phyloP scores from a whole-genome alignment of 2,329 filamentous ascomycete species.

The Clonostachys sp. region DNA sequence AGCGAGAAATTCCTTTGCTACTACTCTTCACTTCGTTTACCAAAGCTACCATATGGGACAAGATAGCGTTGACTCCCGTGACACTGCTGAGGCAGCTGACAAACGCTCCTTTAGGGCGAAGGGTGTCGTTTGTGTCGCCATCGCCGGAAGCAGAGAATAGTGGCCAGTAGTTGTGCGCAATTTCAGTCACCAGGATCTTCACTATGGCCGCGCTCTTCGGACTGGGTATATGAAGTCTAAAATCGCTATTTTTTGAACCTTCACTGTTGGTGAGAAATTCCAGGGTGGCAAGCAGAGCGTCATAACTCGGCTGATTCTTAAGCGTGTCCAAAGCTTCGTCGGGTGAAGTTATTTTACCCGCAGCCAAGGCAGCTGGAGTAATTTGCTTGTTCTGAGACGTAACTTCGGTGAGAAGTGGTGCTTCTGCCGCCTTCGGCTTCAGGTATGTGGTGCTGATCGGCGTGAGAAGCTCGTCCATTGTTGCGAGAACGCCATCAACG shows the following conservation, averaged over 20 bases:
- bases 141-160: constrained; percentile 40
- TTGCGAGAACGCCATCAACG: constrained; percentile 1
- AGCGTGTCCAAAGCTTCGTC: constrained; percentile 56
- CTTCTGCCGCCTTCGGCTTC: constrained; percentile 25
- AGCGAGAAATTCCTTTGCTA: constrained; percentile 15
- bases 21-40: constrained; percentile 43
- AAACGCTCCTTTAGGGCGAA: constrained; percentile 36
- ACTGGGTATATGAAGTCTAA: constrained; percentile 38
- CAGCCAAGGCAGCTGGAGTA: not conserved
- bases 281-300: constrained; percentile 47
- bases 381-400: constrained; percentile 18
- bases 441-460: constrained; percentile 48
- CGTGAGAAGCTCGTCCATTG: constrained; percentile 53
- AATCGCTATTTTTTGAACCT: constrained; percentile 2
- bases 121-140: constrained; percentile 17
- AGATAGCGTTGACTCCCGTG: constrained; percentile 71
- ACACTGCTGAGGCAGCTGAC: constrained; percentile 66
- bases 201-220: constrained; percentile 71
- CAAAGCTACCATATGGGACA: constrained; percentile 63
- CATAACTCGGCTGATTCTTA: constrained; percentile 57
- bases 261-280: constrained; percentile 34
- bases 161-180: constrained; percentile 79
- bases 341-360: constrained; percentile 15
- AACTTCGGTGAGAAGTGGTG: constrained; percentile 23
- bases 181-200: constrained; percentile 68